Evolutionary conservation across 805 yeast genomes (phyloP).

Genomic region (Barnettozyma sucrosica): DNA sequence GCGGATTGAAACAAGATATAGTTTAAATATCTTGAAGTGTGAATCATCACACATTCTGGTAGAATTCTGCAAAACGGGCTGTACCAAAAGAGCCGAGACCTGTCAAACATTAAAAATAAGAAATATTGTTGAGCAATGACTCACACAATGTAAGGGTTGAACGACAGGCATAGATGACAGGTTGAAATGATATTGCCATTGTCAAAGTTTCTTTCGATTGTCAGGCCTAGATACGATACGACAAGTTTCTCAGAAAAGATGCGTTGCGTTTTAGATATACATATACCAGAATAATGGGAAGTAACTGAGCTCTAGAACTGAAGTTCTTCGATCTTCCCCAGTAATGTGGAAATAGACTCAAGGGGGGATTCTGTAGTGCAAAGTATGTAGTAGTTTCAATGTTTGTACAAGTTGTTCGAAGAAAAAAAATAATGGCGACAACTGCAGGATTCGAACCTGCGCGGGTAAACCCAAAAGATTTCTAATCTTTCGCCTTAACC

Average conservation of each 20-base stretch:
- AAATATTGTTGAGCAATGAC: neutral
- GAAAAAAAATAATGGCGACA: constrained; percentile 42
- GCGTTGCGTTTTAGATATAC: too few relatives aligned
- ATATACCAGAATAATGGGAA: too few relatives aligned
- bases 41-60: neutral
- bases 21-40: neutral
- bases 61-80: neutral
- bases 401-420: neutral
- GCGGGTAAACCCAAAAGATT: constrained; percentile 58
- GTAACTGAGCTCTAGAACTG: too few relatives aligned
- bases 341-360: too few relatives aligned
- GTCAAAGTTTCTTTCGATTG: too few relatives aligned
- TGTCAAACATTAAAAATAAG: neutral
- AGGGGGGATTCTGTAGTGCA: too few relatives aligned
- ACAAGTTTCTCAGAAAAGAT: too few relatives aligned
- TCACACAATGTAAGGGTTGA: neutral
- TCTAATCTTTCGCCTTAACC: constrained; percentile 64
- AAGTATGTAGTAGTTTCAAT: too few relatives aligned
- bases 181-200: too few relatives aligned
- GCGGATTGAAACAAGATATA: neutral
- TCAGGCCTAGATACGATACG: too few relatives aligned
- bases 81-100: neutral
- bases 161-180: too few relatives aligned
- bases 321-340: too few relatives aligned
- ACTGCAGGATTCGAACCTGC: constrained; percentile 71